phyloP scores from a whole-genome alignment of 495 filamentous ascomycete genomes.

The Aspergillus homomorphus region DNA sequence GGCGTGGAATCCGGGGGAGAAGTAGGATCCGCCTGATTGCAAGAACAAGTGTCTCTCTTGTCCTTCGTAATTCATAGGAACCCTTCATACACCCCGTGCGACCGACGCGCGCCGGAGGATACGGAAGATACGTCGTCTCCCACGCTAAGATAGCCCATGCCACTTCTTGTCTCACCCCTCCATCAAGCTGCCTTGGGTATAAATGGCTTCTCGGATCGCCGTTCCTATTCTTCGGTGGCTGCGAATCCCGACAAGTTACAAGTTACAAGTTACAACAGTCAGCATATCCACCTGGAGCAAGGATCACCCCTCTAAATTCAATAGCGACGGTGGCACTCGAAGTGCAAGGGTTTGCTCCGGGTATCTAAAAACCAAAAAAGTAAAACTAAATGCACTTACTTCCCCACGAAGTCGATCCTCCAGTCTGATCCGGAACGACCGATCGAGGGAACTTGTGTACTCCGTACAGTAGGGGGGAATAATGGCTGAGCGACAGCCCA shows the following conservation, averaged over 20 bases:
- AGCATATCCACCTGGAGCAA: slow-evolving; percentile 3
- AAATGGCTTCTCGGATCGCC: neutral
- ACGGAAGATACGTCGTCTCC: neutral
- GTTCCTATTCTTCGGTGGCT: neutral
- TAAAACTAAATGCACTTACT: slow-evolving; percentile 1
- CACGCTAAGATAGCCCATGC: neutral
- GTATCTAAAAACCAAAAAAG: neutral
- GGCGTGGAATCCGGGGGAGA: neutral
- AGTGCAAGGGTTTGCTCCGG: neutral
- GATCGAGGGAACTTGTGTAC: slow-evolving; percentile 9
- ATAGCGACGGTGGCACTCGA: neutral
- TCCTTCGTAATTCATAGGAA: neutral
- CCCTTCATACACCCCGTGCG: neutral
- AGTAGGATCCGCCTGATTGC: neutral
- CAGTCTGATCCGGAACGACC: slow-evolving; percentile 14
- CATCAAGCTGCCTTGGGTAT: neutral
- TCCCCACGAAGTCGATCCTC: slow-evolving; percentile 13
- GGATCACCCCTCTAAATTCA: neutral
- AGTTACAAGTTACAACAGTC: too few species aligned
- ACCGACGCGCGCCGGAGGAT: neutral
- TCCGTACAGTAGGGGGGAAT: neutral
- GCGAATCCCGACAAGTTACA: neutral
- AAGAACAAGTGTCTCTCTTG: neutral
- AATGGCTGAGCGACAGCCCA: neutral
- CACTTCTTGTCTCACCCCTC: neutral